Evolutionary conservation across 331 rosid species (phyloP), one percentile per base, ranked within the genome.

Genomic region (Erythrophleum ivorense): DNA sequence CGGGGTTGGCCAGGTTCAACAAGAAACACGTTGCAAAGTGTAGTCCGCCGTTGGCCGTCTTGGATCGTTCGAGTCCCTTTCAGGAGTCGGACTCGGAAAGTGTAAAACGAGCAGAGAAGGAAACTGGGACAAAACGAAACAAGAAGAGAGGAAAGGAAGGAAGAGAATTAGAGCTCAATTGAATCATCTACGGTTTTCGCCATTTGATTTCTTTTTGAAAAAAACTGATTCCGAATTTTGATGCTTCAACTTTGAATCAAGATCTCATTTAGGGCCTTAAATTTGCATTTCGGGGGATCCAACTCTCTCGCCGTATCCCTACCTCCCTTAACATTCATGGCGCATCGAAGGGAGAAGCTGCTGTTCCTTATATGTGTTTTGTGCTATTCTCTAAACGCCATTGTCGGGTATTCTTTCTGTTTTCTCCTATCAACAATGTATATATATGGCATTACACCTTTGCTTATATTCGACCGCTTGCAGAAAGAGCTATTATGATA

Each of bases 401-500:
- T 93, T 89, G 98, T 97, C 0, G 97, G 88, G 92, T 91, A 85
- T 5, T 70, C 53, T 81, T 9, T 16, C 38, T 8, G 11, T 24
- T 68, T 64, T 9, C 12, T 71, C 55, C 21, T 10, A 59, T 53
- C 49, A 73, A 52, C 64, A 10, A 36, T 21, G 46, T 45, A 14
- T 76, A 76, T 34, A 34, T 60, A n/a, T 21, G 59, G 63, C 46
- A 7, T 40, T 72, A 24, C 63, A 11, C 58, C 9, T 34, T 67
- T 54, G 57, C 14, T 66, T 78, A 34, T 9, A 50, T n/a, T 73
- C 18, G 13, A 54, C 43, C 18, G 18, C 41, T 64, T 58, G 40
- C 85, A 93, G 97, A 49, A 93, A 95, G 88, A 93, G 94, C 80
- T 95, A 89, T 66, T 95, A 95, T 40, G 98, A 95, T 64, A 60